Evolutionary conservation across 2,329 filamentous ascomycete species (phyloP).

Genomic region (Falciphora oryzae): DNA sequence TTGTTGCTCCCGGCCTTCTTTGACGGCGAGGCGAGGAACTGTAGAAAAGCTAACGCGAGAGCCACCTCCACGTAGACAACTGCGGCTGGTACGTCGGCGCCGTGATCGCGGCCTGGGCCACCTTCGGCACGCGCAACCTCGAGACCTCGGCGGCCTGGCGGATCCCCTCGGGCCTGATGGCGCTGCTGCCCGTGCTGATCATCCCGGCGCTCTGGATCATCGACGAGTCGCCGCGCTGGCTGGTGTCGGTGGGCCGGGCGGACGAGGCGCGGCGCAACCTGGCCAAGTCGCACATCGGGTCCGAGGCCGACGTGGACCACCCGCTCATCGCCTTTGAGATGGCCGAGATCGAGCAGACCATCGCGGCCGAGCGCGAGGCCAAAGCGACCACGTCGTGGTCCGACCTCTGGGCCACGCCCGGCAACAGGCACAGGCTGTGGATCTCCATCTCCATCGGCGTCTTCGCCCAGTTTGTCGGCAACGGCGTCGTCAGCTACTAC

Average conservation of each 20-base stretch:
- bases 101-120: slow-evolving; percentile 37
- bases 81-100: slow-evolving; percentile 10
- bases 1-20: too few relatives aligned
- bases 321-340: slow-evolving; percentile 25
- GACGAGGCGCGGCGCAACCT: slow-evolving; percentile 13
- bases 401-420: slow-evolving; percentile 26
- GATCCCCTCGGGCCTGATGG: slow-evolving; percentile 15
- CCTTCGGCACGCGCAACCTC: slow-evolving; percentile 37
- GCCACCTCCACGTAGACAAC: background rate
- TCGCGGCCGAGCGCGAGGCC: slow-evolving; percentile 34
- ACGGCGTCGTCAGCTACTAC: slow-evolving; percentile 13
- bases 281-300: slow-evolving; percentile 30
- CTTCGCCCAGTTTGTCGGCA: slow-evolving; percentile 19
- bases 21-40: too few relatives aligned
- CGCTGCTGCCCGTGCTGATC: slow-evolving; percentile 29
- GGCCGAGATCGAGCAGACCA: slow-evolving; percentile 40
- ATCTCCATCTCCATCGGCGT: slow-evolving; percentile 28
- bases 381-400: slow-evolving; percentile 24
- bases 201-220: slow-evolving; percentile 31
- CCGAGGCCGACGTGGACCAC: slow-evolving; percentile 26
- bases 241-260: slow-evolving; percentile 3
- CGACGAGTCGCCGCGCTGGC: slow-evolving; percentile 36
- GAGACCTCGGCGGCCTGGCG: slow-evolving; percentile 36
- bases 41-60: too few relatives aligned
- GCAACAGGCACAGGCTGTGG: slow-evolving; percentile 10